Evolutionary conservation across 1,284 basidiomycete genomes (phyloP).

Genomic region (Pisolithus thermaeus): DNA sequence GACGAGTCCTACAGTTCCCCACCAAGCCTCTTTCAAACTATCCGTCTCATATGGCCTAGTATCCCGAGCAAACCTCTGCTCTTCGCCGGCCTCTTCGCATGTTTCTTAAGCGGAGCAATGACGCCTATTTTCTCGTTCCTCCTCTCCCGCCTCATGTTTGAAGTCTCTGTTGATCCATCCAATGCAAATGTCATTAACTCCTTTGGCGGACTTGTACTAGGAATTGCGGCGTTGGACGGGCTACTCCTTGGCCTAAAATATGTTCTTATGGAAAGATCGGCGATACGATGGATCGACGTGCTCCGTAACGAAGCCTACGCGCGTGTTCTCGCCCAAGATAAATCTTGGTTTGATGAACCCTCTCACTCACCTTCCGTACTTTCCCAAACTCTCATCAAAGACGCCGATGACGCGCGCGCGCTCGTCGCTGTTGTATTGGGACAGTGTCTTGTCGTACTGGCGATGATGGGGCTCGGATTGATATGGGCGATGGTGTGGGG

Average conservation of each 20-base stretch:
- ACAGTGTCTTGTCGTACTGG: slow-evolving; percentile 65
- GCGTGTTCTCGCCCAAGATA: slow-evolving; percentile 77
- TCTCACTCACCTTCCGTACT: slow-evolving; percentile 61
- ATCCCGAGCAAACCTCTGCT: slow-evolving; percentile 73
- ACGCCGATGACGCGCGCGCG: slow-evolving; percentile 83
- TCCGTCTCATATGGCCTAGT: slow-evolving; percentile 62
- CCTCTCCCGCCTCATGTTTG: slow-evolving; percentile 76
- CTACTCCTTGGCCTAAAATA: slow-evolving; percentile 69
- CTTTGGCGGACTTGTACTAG: slow-evolving; percentile 65
- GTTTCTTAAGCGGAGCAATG: slow-evolving; percentile 70
- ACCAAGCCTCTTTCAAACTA: slow-evolving; percentile 32
- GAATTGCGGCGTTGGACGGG: slow-evolving; percentile 73
- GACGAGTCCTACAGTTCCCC: not conserved
- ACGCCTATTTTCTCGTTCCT: slow-evolving; percentile 91
- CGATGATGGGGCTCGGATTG: slow-evolving; percentile 82
- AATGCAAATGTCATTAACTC: slow-evolving; percentile 62
- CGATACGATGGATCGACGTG: slow-evolving; percentile 70
- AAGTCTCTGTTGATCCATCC: slow-evolving; percentile 67
- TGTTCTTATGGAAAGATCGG: slow-evolving; percentile 69
- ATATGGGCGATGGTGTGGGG: slow-evolving; percentile 84
- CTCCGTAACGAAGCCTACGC: slow-evolving; percentile 59
- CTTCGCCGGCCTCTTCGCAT: slow-evolving; percentile 60
- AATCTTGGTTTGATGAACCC: slow-evolving; percentile 81
- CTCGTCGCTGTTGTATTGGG: slow-evolving; percentile 74
- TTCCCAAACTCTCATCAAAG: slow-evolving; percentile 83